Evolutionary conservation across 2,329 filamentous ascomycete genomes (phyloP), one percentile per base, ranked within the genome.

Genomic region (Neopestalotiopsis rosae): DNA sequence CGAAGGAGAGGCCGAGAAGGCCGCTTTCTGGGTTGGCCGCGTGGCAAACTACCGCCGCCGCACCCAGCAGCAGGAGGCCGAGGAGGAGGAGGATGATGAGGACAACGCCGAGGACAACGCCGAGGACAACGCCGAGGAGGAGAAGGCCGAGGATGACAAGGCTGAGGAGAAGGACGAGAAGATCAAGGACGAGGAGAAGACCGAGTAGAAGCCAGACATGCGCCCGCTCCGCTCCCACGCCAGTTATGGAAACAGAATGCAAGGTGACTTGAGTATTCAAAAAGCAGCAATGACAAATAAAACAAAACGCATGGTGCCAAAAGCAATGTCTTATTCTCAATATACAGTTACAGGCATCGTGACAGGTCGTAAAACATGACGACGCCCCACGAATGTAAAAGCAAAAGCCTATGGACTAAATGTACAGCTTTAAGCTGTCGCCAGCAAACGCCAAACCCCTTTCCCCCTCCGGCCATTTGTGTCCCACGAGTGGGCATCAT

Each of bases 361-460:
- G 45, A 17, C 12, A n/a, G 20, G 17, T 24, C 17, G 10, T 32
- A 13, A 30, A 5, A 32, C 30, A 30, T 13, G 24, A 30, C 57
- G 24, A 30, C 24, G 57, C 20, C 20, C 24, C 30, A 30, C 57
- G 57, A 34, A 17, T 30, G 14, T 14, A 59, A 59, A 59, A 59
- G 30, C 24, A 59, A 59, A 59, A 59, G 17, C 20, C 45, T n/a
- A 7, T 7, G 34, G 45, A 52, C 45, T 52, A 20, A 52, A 52
- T 52, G 45, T 52, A 52, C 45, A 52, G 45, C 45, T 59, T 30
- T 63, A 63, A 63, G 34, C 28, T 28, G 20, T 32, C 34, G 38
- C n/a, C 20, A 65, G 20, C 40, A 32, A 65, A 65, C 62, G 38
- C 62, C 62, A 28, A 52, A 65, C 62, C 62, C 62, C 62, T 28